A percentile compares a stretch with the other conserved stretches of the same genome.
Conservation (phyloP, 1,284 basidiomycete species). For the Puccinia sorghi region DNA sequence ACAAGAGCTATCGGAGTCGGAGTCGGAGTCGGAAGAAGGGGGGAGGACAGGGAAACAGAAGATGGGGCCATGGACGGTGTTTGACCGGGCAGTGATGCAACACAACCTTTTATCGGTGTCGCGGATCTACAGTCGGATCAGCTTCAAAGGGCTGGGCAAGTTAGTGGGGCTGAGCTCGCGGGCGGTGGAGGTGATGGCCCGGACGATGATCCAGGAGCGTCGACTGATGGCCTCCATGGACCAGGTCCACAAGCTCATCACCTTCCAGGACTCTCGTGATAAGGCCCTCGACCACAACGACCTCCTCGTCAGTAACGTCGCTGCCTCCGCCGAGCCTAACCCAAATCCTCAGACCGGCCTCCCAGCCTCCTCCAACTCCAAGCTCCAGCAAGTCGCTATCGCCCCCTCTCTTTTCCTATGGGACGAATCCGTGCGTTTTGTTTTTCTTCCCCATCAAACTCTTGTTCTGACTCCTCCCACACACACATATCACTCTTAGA, state of each 20-base stretch:
- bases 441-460: neutral
- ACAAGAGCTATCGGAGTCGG: slow-evolving; percentile 66
- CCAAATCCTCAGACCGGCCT: no score
- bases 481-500: neutral
- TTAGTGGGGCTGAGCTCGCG: slow-evolving; percentile 59
- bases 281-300: slow-evolving; percentile 70
- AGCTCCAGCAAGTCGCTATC: slow-evolving; percentile 35
- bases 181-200: slow-evolving; percentile 87
- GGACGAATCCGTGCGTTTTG: slow-evolving; percentile 35
- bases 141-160: slow-evolving; percentile 53
- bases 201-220: slow-evolving; percentile 94
- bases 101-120: slow-evolving; percentile 95
- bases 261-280: slow-evolving; percentile 65
- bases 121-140: slow-evolving; percentile 61
- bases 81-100: slow-evolving; percentile 96
- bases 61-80: slow-evolving; percentile 85
- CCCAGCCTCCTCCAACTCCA: neutral
- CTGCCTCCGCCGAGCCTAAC: slow-evolving; percentile 25
- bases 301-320: slow-evolving; percentile 43
- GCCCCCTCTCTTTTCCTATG: slow-evolving; percentile 34
- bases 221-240: slow-evolving; percentile 86
- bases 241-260: slow-evolving; percentile 87
- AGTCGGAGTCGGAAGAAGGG: slow-evolving; percentile 59
- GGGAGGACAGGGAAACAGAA: slow-evolving; percentile 65
- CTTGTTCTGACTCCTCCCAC: neutral